phyloP scores from a whole-genome alignment of 495 filamentous ascomycete species.

The Tuber brumale region DNA sequence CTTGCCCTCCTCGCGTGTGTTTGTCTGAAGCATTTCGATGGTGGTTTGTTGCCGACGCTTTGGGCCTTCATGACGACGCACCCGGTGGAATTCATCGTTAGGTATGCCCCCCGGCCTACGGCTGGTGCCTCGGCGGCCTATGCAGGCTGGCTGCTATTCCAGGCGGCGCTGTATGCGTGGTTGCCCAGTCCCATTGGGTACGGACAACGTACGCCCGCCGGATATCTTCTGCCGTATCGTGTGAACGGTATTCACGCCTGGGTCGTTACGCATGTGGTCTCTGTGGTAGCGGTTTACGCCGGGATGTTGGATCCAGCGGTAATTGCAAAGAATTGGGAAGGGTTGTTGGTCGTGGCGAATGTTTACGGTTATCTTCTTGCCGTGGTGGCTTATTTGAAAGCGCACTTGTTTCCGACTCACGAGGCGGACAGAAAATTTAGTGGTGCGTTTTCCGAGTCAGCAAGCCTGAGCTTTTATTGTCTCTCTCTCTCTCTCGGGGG shows the following conservation, averaged over 20 bases:
- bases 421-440: constrained; percentile 47
- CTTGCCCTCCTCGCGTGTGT: constrained; percentile 32
- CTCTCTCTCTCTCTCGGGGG: too few species aligned
- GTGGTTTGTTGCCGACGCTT: constrained; percentile 28
- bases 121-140: constrained; percentile 37
- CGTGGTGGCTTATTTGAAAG: constrained; percentile 44
- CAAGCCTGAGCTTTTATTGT: neutral
- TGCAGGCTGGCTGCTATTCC: constrained; percentile 42
- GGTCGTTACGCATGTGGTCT: constrained; percentile 44
- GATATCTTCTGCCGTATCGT: constrained; percentile 42
- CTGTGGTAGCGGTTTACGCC: constrained; percentile 23
- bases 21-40: constrained; percentile 28
- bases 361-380: constrained; percentile 45
- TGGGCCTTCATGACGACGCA: constrained; percentile 28
- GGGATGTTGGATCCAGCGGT: constrained; percentile 45
- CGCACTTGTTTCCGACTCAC: constrained; percentile 45
- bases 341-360: constrained; percentile 45
- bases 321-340: constrained; percentile 47
- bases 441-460: constrained; percentile 34
- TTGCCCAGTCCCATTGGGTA: constrained; percentile 43
- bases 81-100: constrained; percentile 23
- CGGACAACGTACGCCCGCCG: constrained; percentile 43
- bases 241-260: constrained; percentile 47
- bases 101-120: constrained; percentile 31
- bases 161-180: constrained; percentile 41